These are phyloP conservation scores for Calocera cornea DNA, from an alignment of 768 basidiomycete species.

Conservation along the genomic window DNA sequence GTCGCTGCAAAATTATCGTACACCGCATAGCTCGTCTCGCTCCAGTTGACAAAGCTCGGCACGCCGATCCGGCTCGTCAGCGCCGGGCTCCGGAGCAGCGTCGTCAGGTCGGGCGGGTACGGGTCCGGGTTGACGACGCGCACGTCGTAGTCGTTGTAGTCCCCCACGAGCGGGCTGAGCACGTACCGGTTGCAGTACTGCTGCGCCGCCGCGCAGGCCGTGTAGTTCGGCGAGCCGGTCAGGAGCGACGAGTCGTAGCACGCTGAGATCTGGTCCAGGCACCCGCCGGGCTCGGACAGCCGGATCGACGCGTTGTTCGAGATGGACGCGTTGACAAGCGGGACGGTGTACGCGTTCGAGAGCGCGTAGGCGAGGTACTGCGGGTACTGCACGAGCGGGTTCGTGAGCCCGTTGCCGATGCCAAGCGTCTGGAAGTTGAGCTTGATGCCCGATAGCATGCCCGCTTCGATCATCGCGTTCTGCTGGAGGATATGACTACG, in stretches of 20 bases:
- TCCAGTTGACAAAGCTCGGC: conserved; percentile 23
- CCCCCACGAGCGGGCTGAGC: conserved; percentile 39
- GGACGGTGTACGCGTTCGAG: conserved; percentile 40
- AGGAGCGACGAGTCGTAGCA: not conserved
- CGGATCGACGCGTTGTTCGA: conserved; percentile 33
- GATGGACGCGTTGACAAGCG: conserved; percentile 35
- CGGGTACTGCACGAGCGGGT: conserved; percentile 39
- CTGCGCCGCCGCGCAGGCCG: conserved; percentile 44
- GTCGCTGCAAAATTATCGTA: conserved; percentile 36
- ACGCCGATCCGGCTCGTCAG: not conserved
- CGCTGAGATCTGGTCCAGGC: conserved; percentile 29
- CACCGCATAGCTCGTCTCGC: conserved; percentile 30
- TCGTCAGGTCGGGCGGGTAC: conserved; percentile 34
- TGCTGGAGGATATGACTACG: conserved; percentile 42
- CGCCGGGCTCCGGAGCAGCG: not conserved
- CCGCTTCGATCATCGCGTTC: conserved; percentile 41
- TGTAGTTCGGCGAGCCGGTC: conserved; percentile 31
- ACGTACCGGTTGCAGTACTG: conserved; percentile 45
- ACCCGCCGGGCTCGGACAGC: conserved; percentile 36
- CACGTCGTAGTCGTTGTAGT: conserved; percentile 45
- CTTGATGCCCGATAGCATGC: conserved; percentile 32
- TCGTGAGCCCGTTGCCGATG: conserved; percentile 47
- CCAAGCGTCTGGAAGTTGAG: conserved; percentile 51
- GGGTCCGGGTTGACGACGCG: conserved; percentile 32
- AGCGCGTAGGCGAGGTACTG: conserved; percentile 44